phyloP scores from a whole-genome alignment of 768 basidiomycete genomes.

The Strobilomyces dryophilus region DNA sequence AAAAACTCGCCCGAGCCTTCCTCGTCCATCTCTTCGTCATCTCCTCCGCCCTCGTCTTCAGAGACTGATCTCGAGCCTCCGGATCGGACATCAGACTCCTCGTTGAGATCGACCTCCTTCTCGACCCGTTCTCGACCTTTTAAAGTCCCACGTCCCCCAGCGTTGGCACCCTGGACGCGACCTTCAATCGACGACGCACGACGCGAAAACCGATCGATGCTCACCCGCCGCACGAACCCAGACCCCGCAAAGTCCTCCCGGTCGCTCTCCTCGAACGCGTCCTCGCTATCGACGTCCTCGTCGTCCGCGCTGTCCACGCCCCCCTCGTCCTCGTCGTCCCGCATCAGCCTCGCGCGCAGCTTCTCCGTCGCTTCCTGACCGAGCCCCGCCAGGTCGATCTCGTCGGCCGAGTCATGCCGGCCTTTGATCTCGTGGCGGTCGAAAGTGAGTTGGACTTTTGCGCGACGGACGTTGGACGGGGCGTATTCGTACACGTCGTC shows the following conservation, averaged over 20 bases:
- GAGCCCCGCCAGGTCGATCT: constrained; percentile 34
- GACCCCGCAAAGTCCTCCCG: constrained; percentile 75
- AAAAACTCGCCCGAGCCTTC: constrained; percentile 53
- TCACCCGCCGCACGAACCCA: constrained; percentile 28
- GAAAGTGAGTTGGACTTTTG: constrained; percentile 49
- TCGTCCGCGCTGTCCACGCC: constrained; percentile 66
- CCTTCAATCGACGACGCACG: not conserved
- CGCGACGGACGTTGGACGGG: constrained; percentile 44
- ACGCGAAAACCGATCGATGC: not conserved
- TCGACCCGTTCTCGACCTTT: constrained; percentile 30
- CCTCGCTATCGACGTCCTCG: constrained; percentile 83
- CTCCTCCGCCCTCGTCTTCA: constrained; percentile 29
- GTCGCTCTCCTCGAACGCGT: constrained; percentile 78
- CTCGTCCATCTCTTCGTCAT: constrained; percentile 44
- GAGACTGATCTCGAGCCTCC: constrained; percentile 15
- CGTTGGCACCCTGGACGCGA: constrained; percentile 19
- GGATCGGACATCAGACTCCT: constrained; percentile 40
- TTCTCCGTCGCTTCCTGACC: constrained; percentile 30
- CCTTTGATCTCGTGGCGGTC: constrained; percentile 49
- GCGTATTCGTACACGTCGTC: constrained; percentile 66
- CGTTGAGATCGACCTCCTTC: constrained; percentile 63
- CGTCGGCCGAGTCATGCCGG: constrained; percentile 35
- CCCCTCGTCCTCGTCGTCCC: constrained; percentile 48
- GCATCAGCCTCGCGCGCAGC: constrained; percentile 45
- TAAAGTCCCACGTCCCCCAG: constrained; percentile 22